These are phyloP conservation scores for Coemansia sp. DNA, from an alignment of 192 early-diverging fungal species.

Conservation along the genomic window DNA sequence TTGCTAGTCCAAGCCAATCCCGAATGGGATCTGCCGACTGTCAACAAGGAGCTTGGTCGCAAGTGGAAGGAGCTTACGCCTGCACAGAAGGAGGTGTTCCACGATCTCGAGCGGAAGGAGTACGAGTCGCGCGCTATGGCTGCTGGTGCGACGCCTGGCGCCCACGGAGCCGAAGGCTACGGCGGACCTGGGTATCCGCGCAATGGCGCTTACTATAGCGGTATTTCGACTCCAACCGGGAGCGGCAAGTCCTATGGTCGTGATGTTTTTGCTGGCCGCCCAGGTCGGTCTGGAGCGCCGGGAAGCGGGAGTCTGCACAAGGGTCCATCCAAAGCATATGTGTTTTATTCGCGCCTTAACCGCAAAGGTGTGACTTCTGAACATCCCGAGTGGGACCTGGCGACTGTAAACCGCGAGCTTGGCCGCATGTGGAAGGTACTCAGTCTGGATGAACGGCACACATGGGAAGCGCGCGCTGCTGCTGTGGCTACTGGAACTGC, in stretches of 20 bases:
- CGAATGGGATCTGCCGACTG: constrained; percentile 47
- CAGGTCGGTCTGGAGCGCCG: constrained; percentile 9
- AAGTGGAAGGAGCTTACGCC: constrained; percentile 49
- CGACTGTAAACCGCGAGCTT: constrained; percentile 51
- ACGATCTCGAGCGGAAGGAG: constrained; percentile 42
- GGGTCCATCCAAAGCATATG: constrained; percentile 53
- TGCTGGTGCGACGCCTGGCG: neutral
- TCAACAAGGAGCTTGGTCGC: constrained; percentile 56
- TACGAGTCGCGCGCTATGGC: constrained; percentile 29
- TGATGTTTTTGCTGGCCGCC: constrained; percentile 1
- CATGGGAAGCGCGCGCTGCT: constrained; percentile 43
- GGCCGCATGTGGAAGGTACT: constrained; percentile 53
- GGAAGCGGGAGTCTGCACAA: constrained; percentile 42
- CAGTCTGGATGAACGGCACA: constrained; percentile 31
- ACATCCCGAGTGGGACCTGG: constrained; percentile 51
- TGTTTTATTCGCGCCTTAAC: constrained; percentile 46
- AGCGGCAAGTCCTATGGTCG: constrained; percentile 4
- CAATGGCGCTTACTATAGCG: constrained; percentile 22
- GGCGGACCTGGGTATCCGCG: constrained; percentile 18
- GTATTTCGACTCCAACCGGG: constrained; percentile 2
- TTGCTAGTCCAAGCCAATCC: constrained; percentile 38
- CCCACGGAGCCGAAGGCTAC: neutral
- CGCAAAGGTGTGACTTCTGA: constrained; percentile 35
- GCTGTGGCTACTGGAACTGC: constrained; percentile 14
- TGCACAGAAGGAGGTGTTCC: constrained; percentile 35